Conservation (phyloP, 2,329 filamentous ascomycete species). For the Trichoderma breve region DNA sequence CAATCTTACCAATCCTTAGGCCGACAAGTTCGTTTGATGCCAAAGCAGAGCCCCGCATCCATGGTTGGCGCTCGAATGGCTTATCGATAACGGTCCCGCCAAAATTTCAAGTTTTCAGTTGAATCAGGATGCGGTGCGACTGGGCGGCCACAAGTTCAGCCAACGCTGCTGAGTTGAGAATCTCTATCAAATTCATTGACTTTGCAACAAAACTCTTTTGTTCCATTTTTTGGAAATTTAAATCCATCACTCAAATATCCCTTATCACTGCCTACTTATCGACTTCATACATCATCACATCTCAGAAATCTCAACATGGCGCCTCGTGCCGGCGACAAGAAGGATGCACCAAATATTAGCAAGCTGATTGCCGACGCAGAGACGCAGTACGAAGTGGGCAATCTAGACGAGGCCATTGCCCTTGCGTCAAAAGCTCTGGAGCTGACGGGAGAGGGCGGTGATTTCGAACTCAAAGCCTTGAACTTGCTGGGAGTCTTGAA, state of each 20-base stretch:
- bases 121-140: conserved; percentile 9
- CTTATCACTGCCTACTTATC: no score
- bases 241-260: not conserved
- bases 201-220: not conserved
- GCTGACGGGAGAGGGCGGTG: conserved; percentile 44
- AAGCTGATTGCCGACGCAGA: conserved; percentile 40
- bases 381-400: conserved; percentile 43
- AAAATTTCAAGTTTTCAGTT: conserved; percentile 26
- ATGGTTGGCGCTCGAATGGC: conserved; percentile 4
- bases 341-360: conserved; percentile 29
- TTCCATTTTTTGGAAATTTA: no score
- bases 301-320: conserved; percentile 35
- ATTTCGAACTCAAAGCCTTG: conserved; percentile 61
- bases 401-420: conserved; percentile 40
- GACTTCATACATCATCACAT: not conserved
- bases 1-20: conserved; percentile 11
- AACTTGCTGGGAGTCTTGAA: conserved; percentile 79
- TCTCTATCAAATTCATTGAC: not conserved
- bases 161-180: not conserved
- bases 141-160: not conserved
- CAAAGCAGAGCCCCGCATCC: conserved; percentile 26
- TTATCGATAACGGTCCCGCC: conserved; percentile 35
- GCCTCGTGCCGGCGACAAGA: conserved; percentile 40
- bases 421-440: conserved; percentile 46
- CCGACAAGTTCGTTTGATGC: not conserved